Percentiles rank a stretch among this genome's conserved stretches.
Evolutionary conservation across 768 basidiomycete genomes (phyloP).

Genomic region (Mrakia hoshinonis): DNA sequence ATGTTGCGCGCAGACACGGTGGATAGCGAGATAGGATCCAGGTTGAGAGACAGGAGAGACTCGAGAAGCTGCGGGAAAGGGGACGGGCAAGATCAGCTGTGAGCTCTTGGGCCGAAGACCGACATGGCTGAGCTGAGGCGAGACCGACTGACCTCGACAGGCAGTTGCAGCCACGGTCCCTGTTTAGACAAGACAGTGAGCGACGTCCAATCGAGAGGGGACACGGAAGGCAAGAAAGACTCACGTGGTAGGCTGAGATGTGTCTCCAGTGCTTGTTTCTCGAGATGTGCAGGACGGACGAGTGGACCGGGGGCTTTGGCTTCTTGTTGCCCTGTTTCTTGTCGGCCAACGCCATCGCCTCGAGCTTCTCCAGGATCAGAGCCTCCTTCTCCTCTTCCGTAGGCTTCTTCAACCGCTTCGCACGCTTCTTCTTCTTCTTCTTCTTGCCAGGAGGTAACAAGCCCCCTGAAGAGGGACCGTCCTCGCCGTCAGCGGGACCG

Average conservation of each 20-base stretch:
- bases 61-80: conserved; percentile 52
- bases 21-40: conserved; percentile 51
- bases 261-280: conserved; percentile 92
- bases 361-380: not conserved
- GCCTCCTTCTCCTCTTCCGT: conserved; percentile 13
- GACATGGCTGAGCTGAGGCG: not conserved
- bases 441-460: not conserved
- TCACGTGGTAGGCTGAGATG: conserved; percentile 38
- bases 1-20: conserved; percentile 37
- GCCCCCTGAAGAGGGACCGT: not conserved
- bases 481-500: not conserved
- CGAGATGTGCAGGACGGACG: conserved; percentile 70
- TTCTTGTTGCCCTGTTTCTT: conserved; percentile 30
- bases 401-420: not conserved
- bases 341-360: conserved; percentile 3
- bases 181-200: conserved; percentile 37
- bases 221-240: conserved; percentile 19
- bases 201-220: too few species aligned
- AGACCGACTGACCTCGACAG: conserved; percentile 48
- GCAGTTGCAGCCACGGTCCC: conserved; percentile 89
- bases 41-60: conserved; percentile 66
- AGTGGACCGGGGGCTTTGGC: conserved; percentile 37
- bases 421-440: conserved; percentile 15
- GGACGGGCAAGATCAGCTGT: not conserved
- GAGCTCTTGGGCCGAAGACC: not conserved